These are phyloP conservation scores for Talinum fruticosum DNA, from an alignment of 148 eudicot species.

Conservation along the genomic window DNA sequence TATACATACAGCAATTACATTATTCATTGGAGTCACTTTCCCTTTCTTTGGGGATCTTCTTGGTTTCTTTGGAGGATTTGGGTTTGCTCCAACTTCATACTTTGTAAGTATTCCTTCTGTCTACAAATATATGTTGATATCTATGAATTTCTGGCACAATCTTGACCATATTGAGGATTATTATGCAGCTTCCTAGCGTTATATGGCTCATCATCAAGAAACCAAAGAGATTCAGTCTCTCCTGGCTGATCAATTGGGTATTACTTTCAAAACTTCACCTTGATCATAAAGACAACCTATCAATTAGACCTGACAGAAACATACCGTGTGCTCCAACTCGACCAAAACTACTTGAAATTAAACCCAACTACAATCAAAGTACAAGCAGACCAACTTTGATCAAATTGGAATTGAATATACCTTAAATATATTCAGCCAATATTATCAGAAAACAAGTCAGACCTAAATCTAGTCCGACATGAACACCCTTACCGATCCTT, in stretches of 20 bases:
- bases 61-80: slow-evolving; percentile 97
- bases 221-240: slow-evolving; percentile 64
- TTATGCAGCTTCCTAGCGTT: slow-evolving; percentile 75
- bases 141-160: neutral
- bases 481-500: too few relatives aligned
- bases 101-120: slow-evolving; percentile 44
- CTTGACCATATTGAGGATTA: neutral
- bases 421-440: neutral
- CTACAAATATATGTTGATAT: neutral
- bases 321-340: neutral
- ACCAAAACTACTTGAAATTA: neutral
- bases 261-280: neutral
- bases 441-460: too few relatives aligned
- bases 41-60: slow-evolving; percentile 98
- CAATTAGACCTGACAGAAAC: neutral
- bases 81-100: slow-evolving; percentile 88
- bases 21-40: slow-evolving; percentile 77
- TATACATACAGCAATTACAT: slow-evolving; percentile 57
- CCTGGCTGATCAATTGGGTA: slow-evolving; percentile 92
- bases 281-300: neutral
- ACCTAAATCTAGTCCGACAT: too few relatives aligned
- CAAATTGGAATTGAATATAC: neutral
- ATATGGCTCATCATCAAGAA: slow-evolving; percentile 80
- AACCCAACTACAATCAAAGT: neutral
- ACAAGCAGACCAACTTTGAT: too few relatives aligned